Evolutionary conservation across 495 filamentous ascomycete genomes (phyloP).

Genomic region (Elasticomyces elasticus): DNA sequence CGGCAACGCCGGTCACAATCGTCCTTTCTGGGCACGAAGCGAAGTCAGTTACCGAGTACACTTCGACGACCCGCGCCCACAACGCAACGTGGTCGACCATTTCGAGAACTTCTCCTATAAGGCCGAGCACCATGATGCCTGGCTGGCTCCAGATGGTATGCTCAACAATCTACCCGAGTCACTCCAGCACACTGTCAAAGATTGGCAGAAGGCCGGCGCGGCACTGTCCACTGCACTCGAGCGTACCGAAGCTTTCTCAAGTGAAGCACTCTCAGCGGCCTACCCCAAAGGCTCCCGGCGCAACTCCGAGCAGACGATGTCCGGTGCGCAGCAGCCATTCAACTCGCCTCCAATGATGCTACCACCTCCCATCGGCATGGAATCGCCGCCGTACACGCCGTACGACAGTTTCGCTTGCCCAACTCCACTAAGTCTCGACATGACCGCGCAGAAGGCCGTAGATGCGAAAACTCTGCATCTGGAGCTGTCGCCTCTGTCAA

Average conservation of each 20-base stretch:
- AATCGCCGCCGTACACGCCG: constrained; percentile 16
- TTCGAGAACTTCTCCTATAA: constrained; percentile 30
- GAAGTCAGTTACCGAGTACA: not conserved
- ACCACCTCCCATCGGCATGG: constrained; percentile 5
- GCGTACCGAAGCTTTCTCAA: constrained; percentile 19
- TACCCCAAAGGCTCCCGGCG: not conserved
- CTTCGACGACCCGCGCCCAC: not conserved
- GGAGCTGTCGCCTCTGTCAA: not conserved
- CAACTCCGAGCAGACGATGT: not conserved
- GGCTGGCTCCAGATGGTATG: constrained; percentile 21
- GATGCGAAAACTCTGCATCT: not conserved
- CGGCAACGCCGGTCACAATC: constrained; percentile 4
- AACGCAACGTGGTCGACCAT: constrained; percentile 10
- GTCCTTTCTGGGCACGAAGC: constrained; percentile 1
- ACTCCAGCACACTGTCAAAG: constrained; percentile 11
- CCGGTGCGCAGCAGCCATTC: not conserved
- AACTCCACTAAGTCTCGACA: not conserved
- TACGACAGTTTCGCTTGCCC: not conserved
- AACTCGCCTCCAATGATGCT: not conserved
- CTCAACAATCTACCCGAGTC: constrained; percentile 17
- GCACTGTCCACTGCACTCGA: constrained; percentile 25
- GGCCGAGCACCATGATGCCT: constrained; percentile 19
- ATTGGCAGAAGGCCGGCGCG: constrained; percentile 27
- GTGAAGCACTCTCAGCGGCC: constrained; percentile 6
- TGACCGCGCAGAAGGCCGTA: not conserved